phyloP scores from a whole-genome alignment of 768 basidiomycete species.

The Leucocoprinus leucothites region DNA sequence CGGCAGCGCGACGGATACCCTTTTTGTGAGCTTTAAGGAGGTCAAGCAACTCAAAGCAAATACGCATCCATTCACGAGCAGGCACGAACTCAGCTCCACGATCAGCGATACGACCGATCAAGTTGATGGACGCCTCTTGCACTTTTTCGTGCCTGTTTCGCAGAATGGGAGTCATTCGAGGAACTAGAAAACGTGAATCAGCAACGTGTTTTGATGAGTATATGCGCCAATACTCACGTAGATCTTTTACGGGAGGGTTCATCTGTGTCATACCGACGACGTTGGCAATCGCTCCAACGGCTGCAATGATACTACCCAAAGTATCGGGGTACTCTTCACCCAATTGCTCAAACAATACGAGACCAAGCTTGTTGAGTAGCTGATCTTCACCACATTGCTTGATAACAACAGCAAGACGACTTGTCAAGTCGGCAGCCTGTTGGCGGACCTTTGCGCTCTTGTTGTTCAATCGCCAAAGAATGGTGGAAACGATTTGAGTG shows the following conservation, averaged over 20 bases:
- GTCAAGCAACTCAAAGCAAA: slow-evolving; percentile 97
- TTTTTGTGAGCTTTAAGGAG: slow-evolving; percentile 99
- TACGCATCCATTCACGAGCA: slow-evolving; percentile 99
- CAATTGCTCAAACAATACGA: slow-evolving; percentile 96
- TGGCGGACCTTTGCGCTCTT: slow-evolving; percentile 99
- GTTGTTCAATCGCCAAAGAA: slow-evolving; percentile 99
- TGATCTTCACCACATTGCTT: slow-evolving; percentile 98
- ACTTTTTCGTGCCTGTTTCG: slow-evolving; percentile 99
- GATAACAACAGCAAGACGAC: slow-evolving; percentile 94
- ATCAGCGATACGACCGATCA: slow-evolving; percentile 99
- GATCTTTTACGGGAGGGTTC: slow-evolving; percentile 99
- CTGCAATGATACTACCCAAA: slow-evolving; percentile 97
- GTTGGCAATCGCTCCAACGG: slow-evolving; percentile 97
- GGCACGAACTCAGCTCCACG: slow-evolving; percentile 99
- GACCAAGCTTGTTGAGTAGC: slow-evolving; percentile 90
- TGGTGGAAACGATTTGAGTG: slow-evolving; percentile 97
- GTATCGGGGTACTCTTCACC: slow-evolving; percentile 99
- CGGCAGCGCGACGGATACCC: slow-evolving; percentile 96
- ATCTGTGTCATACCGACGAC: slow-evolving; percentile 99
- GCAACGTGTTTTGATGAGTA: slow-evolving; percentile 2
- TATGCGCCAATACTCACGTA: slow-evolving; percentile 59
- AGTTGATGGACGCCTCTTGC: slow-evolving; percentile 98
- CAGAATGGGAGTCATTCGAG: slow-evolving; percentile 99
- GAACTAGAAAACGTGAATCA: slow-evolving; percentile 53
- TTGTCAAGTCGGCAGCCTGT: slow-evolving; percentile 97